phyloP scores from a whole-genome alignment of 2,329 filamentous ascomycete species.

The Aureobasidium sp. region DNA sequence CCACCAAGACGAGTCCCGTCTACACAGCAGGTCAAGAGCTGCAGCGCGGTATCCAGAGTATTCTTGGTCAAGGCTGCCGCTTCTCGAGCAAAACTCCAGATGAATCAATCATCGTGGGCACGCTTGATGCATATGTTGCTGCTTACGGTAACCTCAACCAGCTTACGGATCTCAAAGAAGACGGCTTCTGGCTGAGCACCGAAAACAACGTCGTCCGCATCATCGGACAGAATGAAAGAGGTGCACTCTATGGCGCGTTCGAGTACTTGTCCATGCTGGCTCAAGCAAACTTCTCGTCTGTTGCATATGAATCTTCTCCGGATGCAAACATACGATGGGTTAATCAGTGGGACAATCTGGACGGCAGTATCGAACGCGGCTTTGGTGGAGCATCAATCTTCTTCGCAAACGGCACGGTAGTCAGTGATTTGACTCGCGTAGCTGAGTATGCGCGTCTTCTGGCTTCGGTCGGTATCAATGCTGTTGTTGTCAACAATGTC shows the following conservation, averaged over 20 bases:
- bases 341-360: conserved; percentile 68
- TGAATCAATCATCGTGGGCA: conserved; percentile 44
- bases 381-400: conserved; percentile 64
- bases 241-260: conserved; percentile 62
- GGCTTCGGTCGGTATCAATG: conserved; percentile 61
- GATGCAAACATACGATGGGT: conserved; percentile 59
- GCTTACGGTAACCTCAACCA: conserved; percentile 30
- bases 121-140: conserved; percentile 37
- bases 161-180: conserved; percentile 41
- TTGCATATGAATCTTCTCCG: conserved; percentile 48
- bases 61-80: conserved; percentile 42
- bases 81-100: conserved; percentile 30
- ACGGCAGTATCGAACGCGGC: conserved; percentile 60
- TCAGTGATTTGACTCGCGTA: conserved; percentile 54
- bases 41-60: conserved; percentile 49
- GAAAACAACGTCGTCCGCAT: conserved; percentile 47
- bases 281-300: conserved; percentile 48
- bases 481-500: conserved; percentile 63
- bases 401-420: conserved; percentile 51
- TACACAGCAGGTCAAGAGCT: conserved; percentile 55
- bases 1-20: conserved; percentile 49
- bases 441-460: conserved; percentile 59
- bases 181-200: conserved; percentile 56
- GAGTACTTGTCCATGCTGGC: conserved; percentile 61
- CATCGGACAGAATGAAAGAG: conserved; percentile 59